These are phyloP conservation scores for Rhynchosporium graminicola DNA, from an alignment of 2,329 filamentous ascomycete species.

Conservation along the genomic window DNA sequence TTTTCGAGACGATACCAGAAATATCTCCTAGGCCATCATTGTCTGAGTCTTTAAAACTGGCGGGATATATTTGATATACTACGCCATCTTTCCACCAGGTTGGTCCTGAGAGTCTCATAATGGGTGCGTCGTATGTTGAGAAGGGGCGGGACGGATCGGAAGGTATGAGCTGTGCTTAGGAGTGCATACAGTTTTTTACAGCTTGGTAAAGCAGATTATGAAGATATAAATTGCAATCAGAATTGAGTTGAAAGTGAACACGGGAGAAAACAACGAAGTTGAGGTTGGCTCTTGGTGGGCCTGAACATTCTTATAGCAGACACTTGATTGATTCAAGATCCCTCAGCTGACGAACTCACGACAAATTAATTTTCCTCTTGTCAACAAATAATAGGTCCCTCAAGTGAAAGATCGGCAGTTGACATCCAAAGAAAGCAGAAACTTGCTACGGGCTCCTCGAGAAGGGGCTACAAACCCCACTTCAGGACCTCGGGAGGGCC, in stretches of 20 bases:
- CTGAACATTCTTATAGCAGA: neutral
- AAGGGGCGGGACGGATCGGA: neutral
- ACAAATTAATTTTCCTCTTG: neutral
- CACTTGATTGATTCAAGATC: neutral
- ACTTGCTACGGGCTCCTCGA: neutral
- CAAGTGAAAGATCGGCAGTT: neutral
- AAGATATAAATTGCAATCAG: too few relatives aligned
- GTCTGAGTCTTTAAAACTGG: conserved; percentile 58
- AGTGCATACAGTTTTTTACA: too few relatives aligned
- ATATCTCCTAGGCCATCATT: conserved; percentile 62
- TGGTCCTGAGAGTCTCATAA: conserved; percentile 15
- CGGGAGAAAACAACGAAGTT: too few relatives aligned
- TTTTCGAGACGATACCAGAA: conserved; percentile 59
- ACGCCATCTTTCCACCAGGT: conserved; percentile 59
- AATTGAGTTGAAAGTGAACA: too few relatives aligned
- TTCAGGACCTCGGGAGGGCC: neutral
- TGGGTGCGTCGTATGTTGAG: neutral
- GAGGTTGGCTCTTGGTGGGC: neutral
- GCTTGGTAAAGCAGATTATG: too few relatives aligned
- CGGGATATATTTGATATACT: conserved; percentile 60
- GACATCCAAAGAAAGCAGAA: neutral
- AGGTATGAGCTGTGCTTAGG: neutral
- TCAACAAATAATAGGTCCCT: neutral
- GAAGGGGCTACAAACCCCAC: too few relatives aligned
- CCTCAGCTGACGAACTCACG: conserved; percentile 21